A percentile compares a stretch with the other conserved stretches of the same genome.
These are phyloP conservation scores for Tuber brumale DNA, from an alignment of 495 filamentous ascomycete genomes.

Conservation along the genomic window DNA sequence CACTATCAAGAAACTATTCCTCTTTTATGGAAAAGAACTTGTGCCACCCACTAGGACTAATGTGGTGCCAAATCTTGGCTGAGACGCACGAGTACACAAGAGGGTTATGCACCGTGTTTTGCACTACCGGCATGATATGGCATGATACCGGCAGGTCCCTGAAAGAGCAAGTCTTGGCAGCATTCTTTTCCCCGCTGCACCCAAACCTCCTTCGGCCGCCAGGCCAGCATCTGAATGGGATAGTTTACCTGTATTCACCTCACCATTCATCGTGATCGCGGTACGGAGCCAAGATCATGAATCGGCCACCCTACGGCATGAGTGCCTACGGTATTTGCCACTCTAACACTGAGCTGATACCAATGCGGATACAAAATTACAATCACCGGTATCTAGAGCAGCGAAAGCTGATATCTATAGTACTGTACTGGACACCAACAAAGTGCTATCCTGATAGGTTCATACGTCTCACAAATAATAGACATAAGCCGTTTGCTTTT, in stretches of 20 bases:
- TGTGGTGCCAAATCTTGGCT: too few species aligned
- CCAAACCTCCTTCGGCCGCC: not conserved
- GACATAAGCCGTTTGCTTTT: not conserved
- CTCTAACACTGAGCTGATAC: not conserved
- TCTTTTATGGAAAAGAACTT: too few species aligned
- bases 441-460: not conserved
- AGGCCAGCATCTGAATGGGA: not conserved
- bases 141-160: not conserved
- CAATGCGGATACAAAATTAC: not conserved
- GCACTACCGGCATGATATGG: not conserved
- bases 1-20: too few species aligned
- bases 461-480: not conserved
- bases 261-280: not conserved
- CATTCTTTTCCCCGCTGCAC: not conserved
- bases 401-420: not conserved
- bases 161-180: not conserved
- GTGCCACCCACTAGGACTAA: too few species aligned
- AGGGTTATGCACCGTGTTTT: not conserved
- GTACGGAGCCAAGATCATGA: not conserved
- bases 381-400: not conserved
- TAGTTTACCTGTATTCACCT: too few species aligned
- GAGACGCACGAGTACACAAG: too few species aligned
- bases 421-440: not conserved
- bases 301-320: not conserved
- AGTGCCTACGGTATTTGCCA: not conserved